These are phyloP conservation scores for Carex parvula DNA, from an alignment of 176 grass and related monocot species.

Conservation along the genomic window DNA sequence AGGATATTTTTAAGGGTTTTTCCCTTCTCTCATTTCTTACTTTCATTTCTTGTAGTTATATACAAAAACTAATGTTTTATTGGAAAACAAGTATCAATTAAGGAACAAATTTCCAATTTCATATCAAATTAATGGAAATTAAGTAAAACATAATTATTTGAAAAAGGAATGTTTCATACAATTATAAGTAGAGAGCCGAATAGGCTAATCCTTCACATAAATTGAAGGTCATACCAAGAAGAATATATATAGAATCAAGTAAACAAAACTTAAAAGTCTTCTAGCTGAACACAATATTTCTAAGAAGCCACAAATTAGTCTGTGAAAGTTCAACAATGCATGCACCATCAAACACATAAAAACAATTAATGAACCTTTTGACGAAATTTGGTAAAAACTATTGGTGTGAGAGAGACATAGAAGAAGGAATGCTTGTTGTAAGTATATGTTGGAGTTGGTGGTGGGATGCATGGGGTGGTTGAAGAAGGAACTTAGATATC, in stretches of 20 bases:
- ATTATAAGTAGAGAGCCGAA: neutral
- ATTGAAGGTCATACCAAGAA: neutral
- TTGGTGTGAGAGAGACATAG: neutral
- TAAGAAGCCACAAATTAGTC: neutral
- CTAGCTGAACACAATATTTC: neutral
- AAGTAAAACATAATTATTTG: neutral
- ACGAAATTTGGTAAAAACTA: neutral
- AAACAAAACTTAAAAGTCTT: neutral
- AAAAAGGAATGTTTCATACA: neutral
- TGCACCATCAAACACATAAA: neutral
- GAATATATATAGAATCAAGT: too few relatives aligned
- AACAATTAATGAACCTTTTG: neutral
- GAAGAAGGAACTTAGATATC: neutral
- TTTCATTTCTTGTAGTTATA: too few relatives aligned
- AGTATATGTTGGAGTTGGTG: conserved; percentile 2
- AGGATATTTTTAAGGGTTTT: too few relatives aligned
- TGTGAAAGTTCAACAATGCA: neutral
- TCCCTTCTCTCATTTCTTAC: too few relatives aligned
- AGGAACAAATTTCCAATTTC: neutral
- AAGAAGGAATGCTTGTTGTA: neutral
- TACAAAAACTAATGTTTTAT: neutral
- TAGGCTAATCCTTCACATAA: neutral
- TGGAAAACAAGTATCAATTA: neutral
- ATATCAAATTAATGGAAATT: neutral
- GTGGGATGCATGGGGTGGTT: neutral